phyloP scores from a whole-genome alignment of 805 yeast genomes.

The Metschnikowia lachancei region DNA sequence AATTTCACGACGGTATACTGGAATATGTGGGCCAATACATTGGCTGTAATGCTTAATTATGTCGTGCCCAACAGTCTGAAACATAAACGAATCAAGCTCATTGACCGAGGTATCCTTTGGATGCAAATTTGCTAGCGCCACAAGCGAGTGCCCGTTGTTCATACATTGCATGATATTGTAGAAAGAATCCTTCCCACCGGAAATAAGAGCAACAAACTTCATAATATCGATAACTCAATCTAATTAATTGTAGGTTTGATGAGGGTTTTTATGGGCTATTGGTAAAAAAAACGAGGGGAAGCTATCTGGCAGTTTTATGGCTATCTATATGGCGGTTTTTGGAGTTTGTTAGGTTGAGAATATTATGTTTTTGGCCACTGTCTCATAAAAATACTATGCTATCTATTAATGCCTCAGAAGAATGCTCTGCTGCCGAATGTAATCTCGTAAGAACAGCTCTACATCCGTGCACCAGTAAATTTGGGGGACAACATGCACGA shows the following conservation, averaged over 20 bases:
- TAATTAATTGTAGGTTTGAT: neutral
- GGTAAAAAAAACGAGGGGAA: too few species aligned
- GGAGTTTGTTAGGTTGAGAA: too few species aligned
- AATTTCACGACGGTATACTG: constrained; percentile 70
- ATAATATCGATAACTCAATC: constrained; percentile 27
- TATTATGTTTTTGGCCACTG: too few species aligned
- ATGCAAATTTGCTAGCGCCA: constrained; percentile 79
- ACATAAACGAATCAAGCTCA: constrained; percentile 94
- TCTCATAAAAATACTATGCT: too few species aligned
- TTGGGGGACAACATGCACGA: neutral
- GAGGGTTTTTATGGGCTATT: neutral
- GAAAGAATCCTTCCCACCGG: constrained; percentile 97
- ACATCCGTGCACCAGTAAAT: neutral
- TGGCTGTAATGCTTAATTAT: constrained; percentile 61
- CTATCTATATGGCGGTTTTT: too few species aligned
- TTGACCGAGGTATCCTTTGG: constrained; percentile 46
- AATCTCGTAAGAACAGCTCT: neutral
- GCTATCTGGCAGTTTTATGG: too few species aligned
- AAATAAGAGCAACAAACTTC: constrained; percentile 89
- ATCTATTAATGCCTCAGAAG: too few species aligned
- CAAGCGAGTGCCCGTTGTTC: constrained; percentile 79
- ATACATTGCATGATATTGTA: constrained; percentile 84
- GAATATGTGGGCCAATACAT: constrained; percentile 62
- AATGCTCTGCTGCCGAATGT: neutral
- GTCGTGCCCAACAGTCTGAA: constrained; percentile 94